phyloP scores from a whole-genome alignment of 2,329 filamentous ascomycete genomes.

The Didymella arachidicola region DNA sequence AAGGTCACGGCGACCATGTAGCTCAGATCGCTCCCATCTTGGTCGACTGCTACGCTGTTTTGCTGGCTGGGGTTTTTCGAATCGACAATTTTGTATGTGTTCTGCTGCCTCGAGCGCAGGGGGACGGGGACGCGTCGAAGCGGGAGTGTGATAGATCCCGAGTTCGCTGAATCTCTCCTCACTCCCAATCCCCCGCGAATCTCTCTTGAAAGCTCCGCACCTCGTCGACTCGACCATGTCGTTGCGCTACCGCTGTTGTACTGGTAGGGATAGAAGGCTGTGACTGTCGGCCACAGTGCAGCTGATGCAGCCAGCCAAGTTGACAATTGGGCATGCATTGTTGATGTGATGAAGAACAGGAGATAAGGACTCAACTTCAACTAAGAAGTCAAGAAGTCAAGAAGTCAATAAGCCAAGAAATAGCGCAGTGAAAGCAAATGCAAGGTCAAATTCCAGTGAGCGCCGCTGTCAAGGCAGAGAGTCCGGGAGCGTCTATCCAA shows the following conservation, averaged over 20 bases:
- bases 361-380: constrained; percentile 5
- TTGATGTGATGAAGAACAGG: neutral
- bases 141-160: constrained; percentile 35
- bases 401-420: constrained; percentile 14
- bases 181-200: no score
- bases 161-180: neutral
- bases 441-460: constrained; percentile 12
- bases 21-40: constrained; percentile 63
- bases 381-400: constrained; percentile 15
- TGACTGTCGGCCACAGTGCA: constrained; percentile 35
- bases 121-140: constrained; percentile 43
- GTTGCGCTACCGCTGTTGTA: constrained; percentile 24
- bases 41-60: constrained; percentile 60
- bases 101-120: constrained; percentile 54
- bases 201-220: constrained; percentile 1
- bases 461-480: constrained; percentile 5
- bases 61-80: constrained; percentile 43
- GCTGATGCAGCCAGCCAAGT: constrained; percentile 37
- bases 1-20: constrained; percentile 62
- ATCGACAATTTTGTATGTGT: constrained; percentile 56
- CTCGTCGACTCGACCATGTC: constrained; percentile 20
- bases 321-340: constrained; percentile 38
- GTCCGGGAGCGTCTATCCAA: constrained; percentile 1
- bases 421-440: neutral
- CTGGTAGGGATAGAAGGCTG: constrained; percentile 49